Conservation (phyloP, 495 filamentous ascomycete genomes). For the Aspergillus ostianus region DNA sequence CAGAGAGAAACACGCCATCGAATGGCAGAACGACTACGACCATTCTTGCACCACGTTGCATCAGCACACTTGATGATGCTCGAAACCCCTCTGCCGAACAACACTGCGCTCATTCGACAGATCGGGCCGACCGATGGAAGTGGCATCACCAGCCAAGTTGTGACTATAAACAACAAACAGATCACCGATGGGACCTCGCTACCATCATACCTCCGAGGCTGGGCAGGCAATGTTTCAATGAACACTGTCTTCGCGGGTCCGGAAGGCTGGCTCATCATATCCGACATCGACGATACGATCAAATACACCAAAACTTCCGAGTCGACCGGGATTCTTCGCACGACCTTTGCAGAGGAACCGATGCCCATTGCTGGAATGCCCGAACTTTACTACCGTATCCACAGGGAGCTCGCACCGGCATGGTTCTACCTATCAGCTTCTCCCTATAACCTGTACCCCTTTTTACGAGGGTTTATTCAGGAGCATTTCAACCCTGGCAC, state of each 20-base stretch:
- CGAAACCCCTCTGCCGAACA: conserved; percentile 46
- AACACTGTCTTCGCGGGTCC: conserved; percentile 70
- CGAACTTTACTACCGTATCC: conserved; percentile 68
- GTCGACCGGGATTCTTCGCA: conserved; percentile 72
- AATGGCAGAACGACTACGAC: conserved; percentile 68
- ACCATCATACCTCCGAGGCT: conserved; percentile 36
- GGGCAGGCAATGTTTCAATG: conserved; percentile 50
- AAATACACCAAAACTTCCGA: conserved; percentile 83
- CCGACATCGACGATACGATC: conserved; percentile 95
- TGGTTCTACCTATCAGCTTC: conserved; percentile 96
- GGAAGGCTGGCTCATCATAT: conserved; percentile 84
- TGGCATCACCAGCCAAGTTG: conserved; percentile 65
- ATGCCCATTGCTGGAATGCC: conserved; percentile 77
- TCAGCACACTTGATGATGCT: conserved; percentile 63
- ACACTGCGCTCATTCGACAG: conserved; percentile 41
- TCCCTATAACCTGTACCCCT: conserved; percentile 91
- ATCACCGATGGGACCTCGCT: conserved; percentile 31
- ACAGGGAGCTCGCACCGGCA: conserved; percentile 57
- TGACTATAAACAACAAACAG: conserved; percentile 34
- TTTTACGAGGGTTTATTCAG: conserved; percentile 69
- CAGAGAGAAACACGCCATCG: conserved; percentile 56
- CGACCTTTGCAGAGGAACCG: conserved; percentile 77
- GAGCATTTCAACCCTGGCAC: conserved; percentile 73
- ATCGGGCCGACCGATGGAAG: conserved; percentile 69
- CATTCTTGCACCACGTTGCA: conserved; percentile 74